Conservation (phyloP, 2,329 filamentous ascomycete species). For the Pyricularia sp. region DNA sequence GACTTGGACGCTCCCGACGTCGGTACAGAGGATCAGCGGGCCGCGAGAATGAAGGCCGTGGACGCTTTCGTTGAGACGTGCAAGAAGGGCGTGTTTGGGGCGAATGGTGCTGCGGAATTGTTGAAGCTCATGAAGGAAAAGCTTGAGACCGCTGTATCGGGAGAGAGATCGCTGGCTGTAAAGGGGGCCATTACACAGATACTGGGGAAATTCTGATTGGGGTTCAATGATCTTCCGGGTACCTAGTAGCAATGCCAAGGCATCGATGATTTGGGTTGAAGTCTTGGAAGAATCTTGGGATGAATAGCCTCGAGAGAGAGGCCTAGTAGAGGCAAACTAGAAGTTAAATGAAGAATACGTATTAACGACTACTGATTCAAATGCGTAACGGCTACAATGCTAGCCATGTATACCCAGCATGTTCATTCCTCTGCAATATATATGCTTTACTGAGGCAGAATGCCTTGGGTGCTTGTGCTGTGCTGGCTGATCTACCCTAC, state of each 20-base stretch:
- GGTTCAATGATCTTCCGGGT: neutral
- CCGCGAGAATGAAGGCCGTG: constrained; percentile 35
- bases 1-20: constrained; percentile 35
- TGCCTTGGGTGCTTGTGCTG: no score
- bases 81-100: constrained; percentile 32
- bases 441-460: no score
- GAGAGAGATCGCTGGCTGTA: constrained; percentile 24
- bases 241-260: neutral
- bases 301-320: no score
- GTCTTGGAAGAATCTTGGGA: neutral
- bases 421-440: no score
- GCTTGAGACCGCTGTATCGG: constrained; percentile 30
- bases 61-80: constrained; percentile 30
- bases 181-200: constrained; percentile 15
- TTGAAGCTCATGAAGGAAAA: constrained; percentile 5
- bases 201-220: neutral
- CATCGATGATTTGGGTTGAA: no score
- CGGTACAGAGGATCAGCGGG: constrained; percentile 42
- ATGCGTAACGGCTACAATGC: no score
- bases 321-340: neutral
- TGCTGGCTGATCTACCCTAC: no score
- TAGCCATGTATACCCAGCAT: no score
- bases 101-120: neutral
- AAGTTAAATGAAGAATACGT: neutral
- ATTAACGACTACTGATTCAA: no score